Evolutionary conservation across 345 rosid species (phyloP), one percentile per base, ranked within the genome.

Genomic region (Salix brachista): DNA sequence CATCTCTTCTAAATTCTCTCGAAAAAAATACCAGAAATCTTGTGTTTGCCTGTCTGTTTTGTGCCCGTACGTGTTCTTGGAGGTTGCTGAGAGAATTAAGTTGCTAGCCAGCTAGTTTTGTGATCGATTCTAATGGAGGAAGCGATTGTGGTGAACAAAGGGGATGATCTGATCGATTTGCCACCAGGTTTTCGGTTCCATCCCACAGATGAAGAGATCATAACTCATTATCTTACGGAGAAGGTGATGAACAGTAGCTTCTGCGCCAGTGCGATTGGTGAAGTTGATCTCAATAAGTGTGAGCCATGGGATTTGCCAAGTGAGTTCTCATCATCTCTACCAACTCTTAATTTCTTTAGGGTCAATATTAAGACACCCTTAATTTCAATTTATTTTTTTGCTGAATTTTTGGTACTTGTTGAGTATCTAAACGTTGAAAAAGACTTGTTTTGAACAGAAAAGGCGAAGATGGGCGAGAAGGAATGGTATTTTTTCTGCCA

Each of bases 271-370:
- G 91, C 93, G 46, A 79, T 95, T 75, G 91, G 86, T 65, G 97
- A 95, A 52, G 99, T 83, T 69, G 93, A 95, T 85, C 87, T 95
- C 80, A 95, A 93, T 83, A 91, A 93, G 94, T 87, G 85, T 73
- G 99, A 95, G 39, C 99, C 99, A 9, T 95, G 99, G 99, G 97
- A 95, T 73, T 80, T 95, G 79, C 97, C 94, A 1, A 84, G 97
- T 95, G 83, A 84, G 89, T 69, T 74, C 58, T 14, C 30, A 26
- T 37, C 21, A n/a, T 58, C 11, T 30, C 25, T 30, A 60, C 46
- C 46, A 42, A 42, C 46, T 11, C 46, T 4, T 17, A 52, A 12
- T 73, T 25, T 41, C 30, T 39, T 30, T 58, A 4, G 26, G 64
- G 13, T 58, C 26, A 58, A 58, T n/a, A 23, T 3, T 1, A 58